A percentile compares a stretch with the other conserved stretches of the same genome.
These are phyloP conservation scores for Phytophthora hybrid DNA, from an alignment of 352 stramenopile genomes.

Conservation along the genomic window DNA sequence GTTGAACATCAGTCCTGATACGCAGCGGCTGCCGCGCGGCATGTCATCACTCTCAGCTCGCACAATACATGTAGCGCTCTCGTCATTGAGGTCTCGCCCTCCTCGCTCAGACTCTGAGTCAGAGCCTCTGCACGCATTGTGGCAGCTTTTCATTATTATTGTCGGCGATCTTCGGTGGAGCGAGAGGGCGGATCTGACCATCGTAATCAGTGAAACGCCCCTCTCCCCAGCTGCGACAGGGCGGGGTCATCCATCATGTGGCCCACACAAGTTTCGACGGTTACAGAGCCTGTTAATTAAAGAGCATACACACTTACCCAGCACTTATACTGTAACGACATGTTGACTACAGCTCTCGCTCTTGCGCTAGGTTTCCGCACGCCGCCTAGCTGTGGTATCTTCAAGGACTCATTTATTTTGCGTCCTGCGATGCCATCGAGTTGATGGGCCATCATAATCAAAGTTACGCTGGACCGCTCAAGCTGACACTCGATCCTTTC, in stretches of 20 bases:
- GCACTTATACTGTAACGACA: neutral
- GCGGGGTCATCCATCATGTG: constrained; percentile 13
- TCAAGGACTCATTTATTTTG: constrained; percentile 16
- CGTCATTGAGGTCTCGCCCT: neutral
- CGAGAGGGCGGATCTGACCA: too few species aligned
- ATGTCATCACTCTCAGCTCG: neutral
- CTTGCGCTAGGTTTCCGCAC: neutral
- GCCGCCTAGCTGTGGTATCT: constrained; percentile 10
- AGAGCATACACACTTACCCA: constrained; percentile 14
- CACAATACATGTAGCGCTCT: neutral
- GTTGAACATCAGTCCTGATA: constrained; percentile 4
- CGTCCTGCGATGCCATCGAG: neutral
- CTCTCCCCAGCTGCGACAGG: constrained; percentile 11
- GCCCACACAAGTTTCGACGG: neutral
- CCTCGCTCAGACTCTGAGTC: neutral
- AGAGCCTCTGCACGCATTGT: too few species aligned
- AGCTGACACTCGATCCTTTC: neutral
- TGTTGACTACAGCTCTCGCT: neutral
- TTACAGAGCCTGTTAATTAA: neutral
- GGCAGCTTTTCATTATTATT: too few species aligned
- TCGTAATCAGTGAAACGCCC: neutral
- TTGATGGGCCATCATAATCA: constrained; percentile 13
- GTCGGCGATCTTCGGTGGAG: neutral
- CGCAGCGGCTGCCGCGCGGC: neutral
- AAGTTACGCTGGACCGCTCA: constrained; percentile 19